Base-by-base conservation (phyloP, 192 early-diverging fungal species). In the Funneliformis mosseae region DNA sequence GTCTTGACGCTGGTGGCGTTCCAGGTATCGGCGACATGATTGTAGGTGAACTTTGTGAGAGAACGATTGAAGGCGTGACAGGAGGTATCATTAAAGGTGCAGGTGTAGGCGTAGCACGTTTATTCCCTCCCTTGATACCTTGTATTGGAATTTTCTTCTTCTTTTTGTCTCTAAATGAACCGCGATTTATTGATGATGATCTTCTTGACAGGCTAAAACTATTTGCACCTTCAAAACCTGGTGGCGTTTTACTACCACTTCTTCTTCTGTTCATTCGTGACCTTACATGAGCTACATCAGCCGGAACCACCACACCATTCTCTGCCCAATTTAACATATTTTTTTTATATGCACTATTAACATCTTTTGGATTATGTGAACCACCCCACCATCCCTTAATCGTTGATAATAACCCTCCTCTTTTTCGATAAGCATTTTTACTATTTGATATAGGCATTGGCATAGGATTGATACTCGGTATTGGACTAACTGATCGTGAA, bases 401-500 rank as follows among this genome's bases (percentile, higher is more conserved):
- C 9, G 77, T 46, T 16, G 77, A 79, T 25, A 79, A 55, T 45
- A 79, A 50, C 21, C 77, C 43, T 64, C 28, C 21, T 68, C 39
- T 66, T 28, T 77, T 77, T 18, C 61, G 59, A 64, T 77, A 39
- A 42, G n/a, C 14, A 27, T 1, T 27, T 11, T 50, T 45, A 33
- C 45, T 62, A 23, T 50, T 64, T 28, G 60, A n/a, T 76, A 62
- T 28, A 18, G 50, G 59, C 33, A 33, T 33, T 33, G 33, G 33
- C 33, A 33, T 33, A 33, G 33, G 66, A 8, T 27, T 38, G 11
- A 7, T 64, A 23, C 21, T 39, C 16, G 77, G 78, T 79, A 79
- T 71, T 42, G 78, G 78, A 79, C 78, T 79, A 41, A 79, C 78
- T 38, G 78, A 71, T 28, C 78, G 10, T 71, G 78, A 79, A 71